A percentile compares a stretch with the other conserved stretches of the same genome.
phyloP scores from a whole-genome alignment of 164 flowering plant species.

The Platanus orientalis region DNA sequence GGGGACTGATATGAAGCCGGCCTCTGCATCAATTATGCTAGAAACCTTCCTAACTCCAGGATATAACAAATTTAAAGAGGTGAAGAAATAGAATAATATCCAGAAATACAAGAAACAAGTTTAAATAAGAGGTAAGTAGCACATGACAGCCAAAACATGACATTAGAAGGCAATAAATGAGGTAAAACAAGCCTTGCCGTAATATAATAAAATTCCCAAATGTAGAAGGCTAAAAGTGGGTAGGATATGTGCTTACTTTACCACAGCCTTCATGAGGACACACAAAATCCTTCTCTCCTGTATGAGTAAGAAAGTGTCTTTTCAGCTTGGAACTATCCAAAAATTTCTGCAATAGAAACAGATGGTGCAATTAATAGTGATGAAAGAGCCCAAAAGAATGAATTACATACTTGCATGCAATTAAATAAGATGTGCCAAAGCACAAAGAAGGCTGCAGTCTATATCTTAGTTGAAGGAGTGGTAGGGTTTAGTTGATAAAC shows the following conservation, averaged over 20 bases:
- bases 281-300: conserved; percentile 84
- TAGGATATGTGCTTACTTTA: conserved; percentile 62
- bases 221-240: not conserved
- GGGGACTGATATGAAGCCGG: no score
- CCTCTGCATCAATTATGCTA: no score
- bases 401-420: not conserved
- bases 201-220: not conserved
- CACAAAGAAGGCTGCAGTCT: not conserved
- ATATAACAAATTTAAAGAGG: no score
- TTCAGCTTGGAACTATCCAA: conserved; percentile 96
- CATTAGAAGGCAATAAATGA: conserved; percentile 4
- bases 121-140: not conserved
- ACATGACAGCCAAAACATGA: not conserved
- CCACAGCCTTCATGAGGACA: conserved; percentile 99
- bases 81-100: not conserved
- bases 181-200: not conserved
- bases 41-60: no score
- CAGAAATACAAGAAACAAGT: not conserved
- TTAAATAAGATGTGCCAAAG: no score
- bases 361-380: not conserved
- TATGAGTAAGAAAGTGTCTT: conserved; percentile 91
- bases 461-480: no score
- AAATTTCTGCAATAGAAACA: conserved; percentile 69
- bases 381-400: not conserved
- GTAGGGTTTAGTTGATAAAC: no score